Conservation (phyloP, 2,329 filamentous ascomycete species). For the Cercospora zeina region DNA sequence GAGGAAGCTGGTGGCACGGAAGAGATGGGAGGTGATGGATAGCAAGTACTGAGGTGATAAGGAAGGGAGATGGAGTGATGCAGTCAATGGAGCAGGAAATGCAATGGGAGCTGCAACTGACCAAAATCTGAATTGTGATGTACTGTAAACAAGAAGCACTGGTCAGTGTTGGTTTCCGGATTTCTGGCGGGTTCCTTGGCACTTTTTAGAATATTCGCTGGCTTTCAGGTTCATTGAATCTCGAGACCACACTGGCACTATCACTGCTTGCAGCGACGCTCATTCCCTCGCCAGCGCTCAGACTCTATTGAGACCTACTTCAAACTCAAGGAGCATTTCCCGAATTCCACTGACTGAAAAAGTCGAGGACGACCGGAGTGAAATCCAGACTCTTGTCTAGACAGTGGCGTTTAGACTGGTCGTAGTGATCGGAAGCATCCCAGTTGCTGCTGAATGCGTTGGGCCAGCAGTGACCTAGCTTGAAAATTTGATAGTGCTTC, state of each 20-base stretch:
- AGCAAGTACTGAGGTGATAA: neutral
- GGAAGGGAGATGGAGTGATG: neutral
- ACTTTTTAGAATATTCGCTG: neutral
- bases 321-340: conserved; percentile 26
- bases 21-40: conserved; percentile 16
- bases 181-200: neutral
- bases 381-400: conserved; percentile 30
- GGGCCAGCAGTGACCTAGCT: conserved; percentile 48
- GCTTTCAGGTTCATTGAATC: neutral
- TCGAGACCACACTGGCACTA: neutral
- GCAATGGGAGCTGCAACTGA: neutral
- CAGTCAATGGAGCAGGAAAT: neutral
- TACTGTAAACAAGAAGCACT: neutral
- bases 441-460: conserved; percentile 30
- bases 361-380: conserved; percentile 33
- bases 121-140: neutral
- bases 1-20: conserved; percentile 21
- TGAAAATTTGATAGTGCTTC: conserved; percentile 44
- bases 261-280: neutral
- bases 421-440: conserved; percentile 26
- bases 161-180: neutral
- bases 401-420: conserved; percentile 24
- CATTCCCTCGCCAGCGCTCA: neutral
- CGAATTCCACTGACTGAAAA: conserved; percentile 34
- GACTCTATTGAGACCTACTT: neutral